Conservation (phyloP, 1,284 basidiomycete genomes). For the Inonotus obliquus region DNA sequence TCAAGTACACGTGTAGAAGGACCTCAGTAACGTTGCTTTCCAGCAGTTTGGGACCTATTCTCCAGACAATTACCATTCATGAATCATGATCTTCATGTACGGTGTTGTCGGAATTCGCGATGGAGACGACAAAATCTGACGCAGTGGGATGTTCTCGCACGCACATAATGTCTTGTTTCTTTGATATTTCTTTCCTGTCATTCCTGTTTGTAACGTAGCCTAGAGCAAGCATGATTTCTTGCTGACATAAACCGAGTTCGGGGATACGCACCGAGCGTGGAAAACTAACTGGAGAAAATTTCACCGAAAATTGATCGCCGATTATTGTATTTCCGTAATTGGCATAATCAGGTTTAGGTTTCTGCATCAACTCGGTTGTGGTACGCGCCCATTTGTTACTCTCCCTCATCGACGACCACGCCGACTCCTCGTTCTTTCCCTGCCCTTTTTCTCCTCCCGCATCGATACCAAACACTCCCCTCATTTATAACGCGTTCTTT, state of each 20-base stretch:
- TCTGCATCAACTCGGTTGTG: neutral
- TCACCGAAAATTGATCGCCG: neutral
- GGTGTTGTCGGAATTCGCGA: neutral
- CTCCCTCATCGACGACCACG: conserved; percentile 8
- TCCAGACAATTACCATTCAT: neutral
- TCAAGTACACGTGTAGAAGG: neutral
- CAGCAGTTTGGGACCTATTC: neutral
- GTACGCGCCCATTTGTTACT: neutral
- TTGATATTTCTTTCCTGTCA: neutral
- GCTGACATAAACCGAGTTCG: neutral
- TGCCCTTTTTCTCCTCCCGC: neutral
- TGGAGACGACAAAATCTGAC: neutral
- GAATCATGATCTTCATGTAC: neutral
- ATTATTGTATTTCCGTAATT: neutral
- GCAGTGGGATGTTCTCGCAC: neutral
- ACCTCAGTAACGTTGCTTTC: neutral
- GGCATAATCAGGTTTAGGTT: neutral
- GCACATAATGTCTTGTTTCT: neutral
- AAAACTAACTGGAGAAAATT: neutral
- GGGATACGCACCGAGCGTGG: neutral
- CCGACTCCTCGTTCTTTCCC: conserved; percentile 6
- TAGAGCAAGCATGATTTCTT: conserved; percentile 8
- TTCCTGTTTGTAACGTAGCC: conserved; percentile 4
- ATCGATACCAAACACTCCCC: neutral
- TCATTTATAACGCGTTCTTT: neutral